Evolutionary conservation across 1,284 basidiomycete genomes (phyloP).

Genomic region (Spongiforma sp.): DNA sequence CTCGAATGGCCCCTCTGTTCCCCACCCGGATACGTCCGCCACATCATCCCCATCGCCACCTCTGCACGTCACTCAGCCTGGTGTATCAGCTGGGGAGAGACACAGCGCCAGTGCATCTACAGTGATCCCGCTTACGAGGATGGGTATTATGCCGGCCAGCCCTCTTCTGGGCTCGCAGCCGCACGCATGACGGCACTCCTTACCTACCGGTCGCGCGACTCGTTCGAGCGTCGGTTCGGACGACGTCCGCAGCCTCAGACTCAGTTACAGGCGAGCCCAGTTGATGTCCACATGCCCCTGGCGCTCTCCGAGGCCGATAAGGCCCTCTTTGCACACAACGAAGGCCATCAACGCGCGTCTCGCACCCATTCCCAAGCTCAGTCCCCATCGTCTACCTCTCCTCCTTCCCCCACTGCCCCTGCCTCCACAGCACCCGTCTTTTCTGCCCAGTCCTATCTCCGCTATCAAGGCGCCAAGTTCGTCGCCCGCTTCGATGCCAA

Average conservation of each 20-base stretch:
- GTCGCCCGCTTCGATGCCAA: too few relatives aligned
- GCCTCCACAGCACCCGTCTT: too few relatives aligned
- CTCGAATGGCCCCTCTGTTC: conserved; percentile 96
- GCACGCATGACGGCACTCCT: conserved; percentile 96
- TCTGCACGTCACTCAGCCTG: conserved; percentile 96
- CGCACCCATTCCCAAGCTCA: conserved; percentile 23
- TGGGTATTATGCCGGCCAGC: conserved; percentile 85
- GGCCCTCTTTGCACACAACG: conserved; percentile 80
- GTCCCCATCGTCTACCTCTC: too few relatives aligned
- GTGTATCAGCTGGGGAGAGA: conserved; percentile 99
- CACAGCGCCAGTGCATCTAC: conserved; percentile 96
- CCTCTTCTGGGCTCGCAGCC: conserved; percentile 85
- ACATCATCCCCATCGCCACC: conserved; percentile 91
- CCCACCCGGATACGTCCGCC: conserved; percentile 81
- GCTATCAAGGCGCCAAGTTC: too few relatives aligned
- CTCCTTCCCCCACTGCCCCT: too few relatives aligned
- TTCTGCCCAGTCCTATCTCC: too few relatives aligned
- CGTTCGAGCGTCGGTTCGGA: conserved; percentile 94
- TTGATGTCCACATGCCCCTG: conserved; percentile 15
- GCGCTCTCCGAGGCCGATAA: conserved; percentile 46
- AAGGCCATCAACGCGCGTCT: conserved; percentile 67
- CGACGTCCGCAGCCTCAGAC: conserved; percentile 65
- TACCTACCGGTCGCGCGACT: conserved; percentile 92
- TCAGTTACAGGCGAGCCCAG: background rate
- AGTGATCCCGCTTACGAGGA: conserved; percentile 90